Conservation (phyloP, 257 asterid species). For the Buddleja alternifolia region DNA sequence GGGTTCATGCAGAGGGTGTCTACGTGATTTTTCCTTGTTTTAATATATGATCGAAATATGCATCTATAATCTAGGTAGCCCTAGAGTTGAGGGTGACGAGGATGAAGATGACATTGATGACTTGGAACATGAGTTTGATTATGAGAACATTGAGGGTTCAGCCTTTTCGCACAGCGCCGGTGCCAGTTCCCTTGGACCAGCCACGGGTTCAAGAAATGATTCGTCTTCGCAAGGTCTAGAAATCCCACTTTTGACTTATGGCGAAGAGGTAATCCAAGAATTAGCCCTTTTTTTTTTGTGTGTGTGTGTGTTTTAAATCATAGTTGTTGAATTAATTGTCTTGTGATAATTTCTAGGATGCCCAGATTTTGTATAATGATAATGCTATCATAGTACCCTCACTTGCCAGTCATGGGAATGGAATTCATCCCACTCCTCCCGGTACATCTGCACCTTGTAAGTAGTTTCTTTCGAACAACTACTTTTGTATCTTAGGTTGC, state of each 20-base stretch:
- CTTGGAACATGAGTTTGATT: conserved; percentile 80
- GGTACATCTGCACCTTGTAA: conserved; percentile 54
- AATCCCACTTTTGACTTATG: conserved; percentile 75
- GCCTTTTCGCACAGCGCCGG: conserved; percentile 34
- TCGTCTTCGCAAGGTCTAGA: conserved; percentile 46
- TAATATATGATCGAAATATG: conserved; percentile 13
- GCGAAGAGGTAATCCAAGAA: conserved; percentile 70
- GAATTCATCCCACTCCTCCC: conserved; percentile 44
- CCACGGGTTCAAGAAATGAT: conserved; percentile 36
- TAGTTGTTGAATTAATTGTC: background rate
- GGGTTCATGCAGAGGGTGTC: no score
- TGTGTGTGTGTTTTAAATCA: background rate
- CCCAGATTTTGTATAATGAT: conserved; percentile 50
- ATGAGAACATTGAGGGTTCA: conserved; percentile 40
- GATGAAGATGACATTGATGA: conserved; percentile 90
- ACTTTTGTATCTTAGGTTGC: no score
- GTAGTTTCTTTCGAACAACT: conserved; percentile 29
- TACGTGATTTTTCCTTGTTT: no score
- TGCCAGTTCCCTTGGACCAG: conserved; percentile 43
- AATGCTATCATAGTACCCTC: conserved; percentile 76
- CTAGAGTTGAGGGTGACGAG: conserved; percentile 95
- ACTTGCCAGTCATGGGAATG: conserved; percentile 42
- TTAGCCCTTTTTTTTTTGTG: background rate
- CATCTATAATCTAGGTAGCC: conserved; percentile 56
- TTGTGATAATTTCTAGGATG: conserved; percentile 41